Base-by-base conservation (phyloP, 2,329 filamentous ascomycete species). In the Penicillium sp. region DNA sequence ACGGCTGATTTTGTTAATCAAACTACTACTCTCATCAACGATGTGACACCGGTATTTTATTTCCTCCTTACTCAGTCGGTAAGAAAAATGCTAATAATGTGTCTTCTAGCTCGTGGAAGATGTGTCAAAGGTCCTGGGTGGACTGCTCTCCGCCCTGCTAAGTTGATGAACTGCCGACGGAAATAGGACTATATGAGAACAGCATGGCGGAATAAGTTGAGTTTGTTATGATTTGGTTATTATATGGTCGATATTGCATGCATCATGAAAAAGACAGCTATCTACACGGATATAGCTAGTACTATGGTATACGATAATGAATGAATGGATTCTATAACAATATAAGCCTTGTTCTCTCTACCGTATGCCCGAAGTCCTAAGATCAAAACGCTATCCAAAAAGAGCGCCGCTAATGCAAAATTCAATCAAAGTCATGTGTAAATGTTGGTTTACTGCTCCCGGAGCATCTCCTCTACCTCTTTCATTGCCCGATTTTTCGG, bases 401-500 rank as follows among this genome's bases (percentile, higher is more conserved):
- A 16, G 9, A 43, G 40, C 40, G 40, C 40, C 40, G 11, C 8
- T 8, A 23, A 43, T 43, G 40, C 8, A 43, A 48, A 30, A n/a
- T 6, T 5, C 16, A 21, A 47, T 16, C 24, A 26, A 26, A 26
- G 20, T 1, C 21, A 11, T 47, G 14, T 47, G 21, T 47, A 28
- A 21, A 47, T 28, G 6, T 30, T 20, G n/a, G 8, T 50, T 45
- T 47, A 46, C n/a, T 52, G 33, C 28, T 48, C 35, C 35, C 38
- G 43, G 33, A 58, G 46, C 47, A 58, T 58, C 16, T 54, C 23
- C 11, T 47, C 50, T 52, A 71, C 58, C 21, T 68, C 64, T 52
- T 64, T 62, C 63, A 71, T 59, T 46, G 69, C 70, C 54, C 66
- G 69, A 16, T 59, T 63, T 58, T 69, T 61, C 14, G 70, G 68